phyloP scores from a whole-genome alignment of 2,329 filamentous ascomycete species.

The Verticillium albo-atrum region DNA sequence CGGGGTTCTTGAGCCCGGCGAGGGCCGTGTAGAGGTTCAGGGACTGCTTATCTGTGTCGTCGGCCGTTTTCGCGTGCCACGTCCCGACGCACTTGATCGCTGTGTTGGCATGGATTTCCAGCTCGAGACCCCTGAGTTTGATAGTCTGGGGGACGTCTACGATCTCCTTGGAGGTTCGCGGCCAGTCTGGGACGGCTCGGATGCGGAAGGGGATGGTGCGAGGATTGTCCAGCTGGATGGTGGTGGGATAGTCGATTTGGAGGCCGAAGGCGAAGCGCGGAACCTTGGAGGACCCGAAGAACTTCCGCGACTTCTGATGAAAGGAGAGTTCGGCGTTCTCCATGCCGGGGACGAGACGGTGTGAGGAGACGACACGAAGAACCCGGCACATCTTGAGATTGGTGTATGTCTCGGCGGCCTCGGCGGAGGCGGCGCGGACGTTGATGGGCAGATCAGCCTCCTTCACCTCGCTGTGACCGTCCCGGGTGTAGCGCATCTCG shows the following conservation, averaged over 20 bases:
- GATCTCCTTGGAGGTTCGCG: conserved; percentile 11
- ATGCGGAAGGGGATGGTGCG: conserved; percentile 16
- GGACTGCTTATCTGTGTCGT: not conserved
- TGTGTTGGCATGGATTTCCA: conserved; percentile 12
- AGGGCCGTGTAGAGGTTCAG: not conserved
- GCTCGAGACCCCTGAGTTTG: conserved; percentile 9
- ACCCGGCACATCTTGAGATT: conserved; percentile 8
- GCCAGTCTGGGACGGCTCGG: conserved; percentile 7
- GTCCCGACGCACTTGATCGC: conserved; percentile 10
- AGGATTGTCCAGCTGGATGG: conserved; percentile 24
- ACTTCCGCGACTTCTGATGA: conserved; percentile 24
- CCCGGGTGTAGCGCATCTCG: conserved; percentile 9
- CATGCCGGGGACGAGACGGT: conserved; percentile 25
- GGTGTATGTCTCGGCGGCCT: conserved; percentile 9
- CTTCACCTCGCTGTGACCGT: not conserved
- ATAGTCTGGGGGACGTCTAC: conserved; percentile 8
- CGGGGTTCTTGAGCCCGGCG: not conserved
- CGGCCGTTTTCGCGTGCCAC: not conserved
- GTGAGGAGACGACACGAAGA: conserved; percentile 7
- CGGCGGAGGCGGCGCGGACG: conserved; percentile 5
- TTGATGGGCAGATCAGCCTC: conserved; percentile 18
- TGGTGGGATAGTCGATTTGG: conserved; percentile 17
- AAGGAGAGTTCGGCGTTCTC: conserved; percentile 22
- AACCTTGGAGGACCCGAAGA: conserved; percentile 26
- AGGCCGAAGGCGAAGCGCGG: conserved; percentile 22